phyloP scores from a whole-genome alignment of 2,329 filamentous ascomycete species.

The Chalara sp. region DNA sequence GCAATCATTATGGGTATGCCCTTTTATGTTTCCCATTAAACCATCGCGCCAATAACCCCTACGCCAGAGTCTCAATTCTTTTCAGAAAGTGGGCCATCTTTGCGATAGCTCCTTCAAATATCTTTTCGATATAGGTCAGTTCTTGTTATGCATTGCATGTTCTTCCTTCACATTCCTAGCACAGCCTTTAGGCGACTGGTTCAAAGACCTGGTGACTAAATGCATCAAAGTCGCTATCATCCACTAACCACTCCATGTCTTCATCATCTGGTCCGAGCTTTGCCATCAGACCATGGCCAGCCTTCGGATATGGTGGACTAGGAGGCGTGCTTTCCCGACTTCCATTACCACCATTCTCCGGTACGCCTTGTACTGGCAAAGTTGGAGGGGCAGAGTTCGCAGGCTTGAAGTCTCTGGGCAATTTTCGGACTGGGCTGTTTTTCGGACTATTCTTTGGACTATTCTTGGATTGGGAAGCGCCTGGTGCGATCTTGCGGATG shows the following conservation, averaged over 20 bases:
- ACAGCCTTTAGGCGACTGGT: too few species aligned
- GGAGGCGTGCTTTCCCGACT: conserved; percentile 43
- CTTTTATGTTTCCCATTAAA: too few species aligned
- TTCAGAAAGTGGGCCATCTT: too few species aligned
- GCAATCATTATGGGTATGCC: too few species aligned
- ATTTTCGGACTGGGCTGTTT: background rate
- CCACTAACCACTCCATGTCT: conserved; percentile 55
- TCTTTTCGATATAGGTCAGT: too few species aligned
- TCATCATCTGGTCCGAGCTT: conserved; percentile 47
- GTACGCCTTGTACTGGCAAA: conserved; percentile 5
- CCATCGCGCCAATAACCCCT: too few species aligned
- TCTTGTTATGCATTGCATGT: too few species aligned
- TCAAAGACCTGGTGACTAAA: conserved; percentile 28
- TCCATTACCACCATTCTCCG: conserved; percentile 27
- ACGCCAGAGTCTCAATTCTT: too few species aligned
- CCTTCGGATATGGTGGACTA: conserved; percentile 55
- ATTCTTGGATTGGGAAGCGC: background rate
- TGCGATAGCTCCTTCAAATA: too few species aligned
- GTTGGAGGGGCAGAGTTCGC: conserved; percentile 17
- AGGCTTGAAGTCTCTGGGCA: background rate
- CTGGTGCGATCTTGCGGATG: conserved; percentile 29
- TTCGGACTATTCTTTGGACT: background rate
- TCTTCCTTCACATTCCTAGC: too few species aligned
- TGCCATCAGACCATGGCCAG: conserved; percentile 51
- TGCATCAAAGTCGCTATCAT: conserved; percentile 36